These are phyloP conservation scores for Aspergillus quadricinctus DNA, from an alignment of 2,329 filamentous ascomycete species.

Conservation along the genomic window DNA sequence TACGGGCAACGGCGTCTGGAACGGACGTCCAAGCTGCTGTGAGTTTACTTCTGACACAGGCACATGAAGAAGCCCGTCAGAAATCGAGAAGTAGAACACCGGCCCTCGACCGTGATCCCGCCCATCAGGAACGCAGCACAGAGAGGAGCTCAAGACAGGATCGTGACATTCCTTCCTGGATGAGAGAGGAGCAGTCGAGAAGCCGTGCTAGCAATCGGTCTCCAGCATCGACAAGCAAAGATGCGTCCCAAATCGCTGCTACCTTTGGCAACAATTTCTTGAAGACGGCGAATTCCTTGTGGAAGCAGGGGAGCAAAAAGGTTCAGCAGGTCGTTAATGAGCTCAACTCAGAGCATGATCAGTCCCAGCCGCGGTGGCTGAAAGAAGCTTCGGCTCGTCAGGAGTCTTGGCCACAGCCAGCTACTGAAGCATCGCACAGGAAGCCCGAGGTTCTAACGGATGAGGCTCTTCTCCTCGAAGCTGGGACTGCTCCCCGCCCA, in stretches of 20 bases:
- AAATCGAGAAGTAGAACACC: slow-evolving; percentile 48
- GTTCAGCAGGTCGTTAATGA: slow-evolving; percentile 89
- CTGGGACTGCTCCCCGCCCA: slow-evolving; percentile 22
- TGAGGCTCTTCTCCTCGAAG: slow-evolving; percentile 46
- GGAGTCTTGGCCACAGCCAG: slow-evolving; percentile 12
- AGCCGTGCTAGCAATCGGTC: slow-evolving; percentile 27
- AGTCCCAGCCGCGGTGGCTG: slow-evolving; percentile 93
- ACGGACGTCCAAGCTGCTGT: slow-evolving; percentile 81
- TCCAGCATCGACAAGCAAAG: slow-evolving; percentile 57
- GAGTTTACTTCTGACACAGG: slow-evolving; percentile 84
- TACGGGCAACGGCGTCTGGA: slow-evolving; percentile 75
- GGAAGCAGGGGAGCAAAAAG: slow-evolving; percentile 92
- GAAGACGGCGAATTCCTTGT: slow-evolving; percentile 90
- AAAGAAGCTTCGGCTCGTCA: slow-evolving; percentile 54
- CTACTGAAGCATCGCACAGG: slow-evolving; percentile 12
- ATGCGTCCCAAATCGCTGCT: slow-evolving; percentile 75
- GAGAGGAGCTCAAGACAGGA: slow-evolving; percentile 23
- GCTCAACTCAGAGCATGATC: slow-evolving; percentile 67
- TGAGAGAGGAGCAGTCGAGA: slow-evolving; percentile 48
- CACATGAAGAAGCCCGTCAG: slow-evolving; percentile 75
- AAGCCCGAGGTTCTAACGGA: slow-evolving; percentile 49
- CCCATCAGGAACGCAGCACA: slow-evolving; percentile 21
- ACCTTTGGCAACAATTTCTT: slow-evolving; percentile 79
- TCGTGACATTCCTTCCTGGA: slow-evolving; percentile 55
- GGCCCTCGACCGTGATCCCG: slow-evolving; percentile 13